Percentiles rank a stretch among this genome's conserved stretches.
phyloP scores from a whole-genome alignment of 495 filamentous ascomycete genomes.

The Penicillium dipodomyicola region DNA sequence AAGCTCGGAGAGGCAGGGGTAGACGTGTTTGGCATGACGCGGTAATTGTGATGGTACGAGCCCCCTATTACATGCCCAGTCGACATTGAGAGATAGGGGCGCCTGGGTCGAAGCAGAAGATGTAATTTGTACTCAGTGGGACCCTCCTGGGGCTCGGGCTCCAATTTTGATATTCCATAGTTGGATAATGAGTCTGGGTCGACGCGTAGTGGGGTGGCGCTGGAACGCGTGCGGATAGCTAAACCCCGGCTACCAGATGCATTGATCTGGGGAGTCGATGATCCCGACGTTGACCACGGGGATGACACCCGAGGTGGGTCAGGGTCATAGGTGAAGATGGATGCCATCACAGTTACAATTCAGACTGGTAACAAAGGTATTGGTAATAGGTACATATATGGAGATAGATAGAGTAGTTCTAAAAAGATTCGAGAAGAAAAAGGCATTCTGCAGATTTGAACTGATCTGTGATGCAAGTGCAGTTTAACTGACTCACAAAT shows the following conservation, averaged over 20 bases:
- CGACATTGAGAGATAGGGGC: slow-evolving; percentile 63
- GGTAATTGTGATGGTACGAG: slow-evolving; percentile 54
- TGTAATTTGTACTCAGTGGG: slow-evolving; percentile 97
- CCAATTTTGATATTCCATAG: slow-evolving; percentile 71
- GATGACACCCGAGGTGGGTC: slow-evolving; percentile 84
- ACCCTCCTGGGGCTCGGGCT: slow-evolving; percentile 89
- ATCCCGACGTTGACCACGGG: slow-evolving; percentile 69
- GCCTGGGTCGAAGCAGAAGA: slow-evolving; percentile 75
- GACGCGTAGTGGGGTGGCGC: slow-evolving; percentile 28
- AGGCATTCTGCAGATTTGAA: slow-evolving; percentile 2
- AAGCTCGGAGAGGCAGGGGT: slow-evolving; percentile 24
- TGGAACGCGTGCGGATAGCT: slow-evolving; percentile 30
- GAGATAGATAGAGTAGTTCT: slow-evolving; percentile 1
- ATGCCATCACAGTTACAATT: slow-evolving; percentile 63
- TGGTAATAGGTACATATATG: slow-evolving; percentile 19
- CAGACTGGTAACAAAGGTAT: slow-evolving; percentile 14
- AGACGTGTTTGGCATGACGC: slow-evolving; percentile 23
- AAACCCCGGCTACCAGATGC: slow-evolving; percentile 22
- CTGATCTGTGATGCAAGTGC: not conserved
- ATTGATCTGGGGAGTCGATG: slow-evolving; percentile 38
- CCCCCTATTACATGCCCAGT: slow-evolving; percentile 59
- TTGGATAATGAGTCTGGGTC: slow-evolving; percentile 58
- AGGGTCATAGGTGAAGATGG: slow-evolving; percentile 92
- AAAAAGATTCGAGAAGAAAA: not conserved
- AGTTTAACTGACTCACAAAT: slow-evolving; percentile 12